These are phyloP conservation scores for Ophiocordyceps australis DNA, from an alignment of 2,329 filamentous ascomycete genomes.

Conservation along the genomic window DNA sequence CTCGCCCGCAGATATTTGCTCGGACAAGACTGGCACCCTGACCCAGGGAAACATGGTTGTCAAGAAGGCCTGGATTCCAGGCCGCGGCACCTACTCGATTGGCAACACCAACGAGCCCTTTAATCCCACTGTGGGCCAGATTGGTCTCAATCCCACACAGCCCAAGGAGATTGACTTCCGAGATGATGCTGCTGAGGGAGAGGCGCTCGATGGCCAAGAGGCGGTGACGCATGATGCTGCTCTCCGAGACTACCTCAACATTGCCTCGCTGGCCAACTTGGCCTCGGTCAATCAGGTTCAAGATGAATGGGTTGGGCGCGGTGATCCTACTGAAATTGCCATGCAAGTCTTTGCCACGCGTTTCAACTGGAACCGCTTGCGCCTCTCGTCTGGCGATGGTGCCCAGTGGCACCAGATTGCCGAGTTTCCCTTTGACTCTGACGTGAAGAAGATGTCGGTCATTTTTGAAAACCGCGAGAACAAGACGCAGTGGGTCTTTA, in stretches of 20 bases:
- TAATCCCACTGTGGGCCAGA: constrained; percentile 32
- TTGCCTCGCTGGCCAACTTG: constrained; percentile 47
- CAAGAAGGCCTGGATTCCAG: constrained; percentile 31
- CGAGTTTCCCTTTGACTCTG: constrained; percentile 59
- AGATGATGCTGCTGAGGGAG: constrained; percentile 9
- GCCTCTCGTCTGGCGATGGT: constrained; percentile 27
- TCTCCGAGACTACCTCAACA: constrained; percentile 38
- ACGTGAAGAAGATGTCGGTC: constrained; percentile 61
- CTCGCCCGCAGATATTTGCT: constrained; percentile 26
- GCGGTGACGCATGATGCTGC: constrained; percentile 24
- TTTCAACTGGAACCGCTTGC: constrained; percentile 42
- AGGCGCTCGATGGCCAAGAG: constrained; percentile 8
- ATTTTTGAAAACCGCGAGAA: constrained; percentile 31
- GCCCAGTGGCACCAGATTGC: constrained; percentile 38
- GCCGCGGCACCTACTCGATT: constrained; percentile 25
- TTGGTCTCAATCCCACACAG: constrained; percentile 18
- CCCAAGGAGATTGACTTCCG: constrained; percentile 16
- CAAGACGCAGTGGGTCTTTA: constrained; percentile 30
- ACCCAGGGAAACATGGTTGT: constrained; percentile 35
- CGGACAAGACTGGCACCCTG: constrained; percentile 37
- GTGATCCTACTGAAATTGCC: constrained; percentile 50
- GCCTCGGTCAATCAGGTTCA: constrained; percentile 39
- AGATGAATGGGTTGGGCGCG: constrained; percentile 40
- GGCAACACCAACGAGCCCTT: constrained; percentile 33
- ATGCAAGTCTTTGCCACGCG: constrained; percentile 57